Evolutionary conservation across 2,329 filamentous ascomycete genomes (phyloP).

Genomic region (Shiraia sp.): DNA sequence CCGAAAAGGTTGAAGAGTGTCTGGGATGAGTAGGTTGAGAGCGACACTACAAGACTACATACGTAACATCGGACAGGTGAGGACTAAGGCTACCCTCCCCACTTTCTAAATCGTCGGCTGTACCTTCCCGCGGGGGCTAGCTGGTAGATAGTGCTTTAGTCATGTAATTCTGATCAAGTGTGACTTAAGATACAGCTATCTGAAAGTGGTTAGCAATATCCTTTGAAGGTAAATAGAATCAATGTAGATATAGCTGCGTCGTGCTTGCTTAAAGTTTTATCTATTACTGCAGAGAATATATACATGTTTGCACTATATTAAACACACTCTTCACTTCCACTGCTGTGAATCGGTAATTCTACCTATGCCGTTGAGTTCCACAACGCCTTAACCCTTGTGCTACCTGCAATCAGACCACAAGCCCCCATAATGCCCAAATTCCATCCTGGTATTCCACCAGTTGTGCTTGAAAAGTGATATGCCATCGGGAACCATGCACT

Average conservation of each 20-base stretch:
- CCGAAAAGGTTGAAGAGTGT: no score
- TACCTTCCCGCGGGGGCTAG: slow-evolving; percentile 20
- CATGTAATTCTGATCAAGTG: no score
- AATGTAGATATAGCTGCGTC: no score
- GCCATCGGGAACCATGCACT: slow-evolving; percentile 51
- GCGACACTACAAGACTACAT: no score
- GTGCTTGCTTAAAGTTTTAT: no score
- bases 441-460: slow-evolving; percentile 48
- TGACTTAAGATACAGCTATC: no score
- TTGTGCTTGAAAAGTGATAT: slow-evolving; percentile 45
- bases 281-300: slow-evolving; percentile 10
- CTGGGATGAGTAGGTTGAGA: no score
- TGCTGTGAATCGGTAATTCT: not conserved
- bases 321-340: not conserved
- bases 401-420: slow-evolving; percentile 47
- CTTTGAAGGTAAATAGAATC: no score
- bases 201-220: no score
- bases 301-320: slow-evolving; percentile 4
- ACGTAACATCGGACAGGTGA: no score
- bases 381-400: slow-evolving; percentile 31
- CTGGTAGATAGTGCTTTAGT: no score
- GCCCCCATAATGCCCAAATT: slow-evolving; percentile 50
- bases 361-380: slow-evolving; percentile 27
- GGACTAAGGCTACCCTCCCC: slow-evolving; percentile 10
- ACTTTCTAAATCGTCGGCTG: slow-evolving; percentile 17